A percentile compares a stretch with the other conserved stretches of the same genome.
These are phyloP conservation scores for Hypoxylon lienhwacheense DNA, from an alignment of 495 filamentous ascomycete species.

Conservation along the genomic window DNA sequence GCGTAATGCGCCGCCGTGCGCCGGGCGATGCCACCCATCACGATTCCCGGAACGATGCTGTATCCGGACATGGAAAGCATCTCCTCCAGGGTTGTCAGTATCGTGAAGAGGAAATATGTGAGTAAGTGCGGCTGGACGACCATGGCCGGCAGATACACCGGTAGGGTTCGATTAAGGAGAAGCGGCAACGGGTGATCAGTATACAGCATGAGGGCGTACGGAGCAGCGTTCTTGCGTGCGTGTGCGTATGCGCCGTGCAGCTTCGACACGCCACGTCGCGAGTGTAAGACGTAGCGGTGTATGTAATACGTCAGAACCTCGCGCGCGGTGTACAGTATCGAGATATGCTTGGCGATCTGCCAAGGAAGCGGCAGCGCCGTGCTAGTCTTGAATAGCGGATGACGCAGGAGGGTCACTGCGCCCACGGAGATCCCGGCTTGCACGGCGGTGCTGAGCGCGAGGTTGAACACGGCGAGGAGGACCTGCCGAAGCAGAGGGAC, in stretches of 20 bases:
- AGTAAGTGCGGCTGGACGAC: conserved; percentile 72
- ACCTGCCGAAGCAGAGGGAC: conserved; percentile 44
- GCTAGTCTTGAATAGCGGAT: conserved; percentile 48
- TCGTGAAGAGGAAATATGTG: conserved; percentile 72
- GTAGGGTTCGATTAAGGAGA: conserved; percentile 68
- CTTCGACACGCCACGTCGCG: conserved; percentile 25
- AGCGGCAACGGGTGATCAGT: conserved; percentile 79
- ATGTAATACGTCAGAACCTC: conserved; percentile 69
- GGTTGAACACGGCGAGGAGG: conserved; percentile 65
- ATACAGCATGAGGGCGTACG: conserved; percentile 65
- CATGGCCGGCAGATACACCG: conserved; percentile 70
- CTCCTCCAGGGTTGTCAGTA: conserved; percentile 73
- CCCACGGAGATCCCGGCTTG: conserved; percentile 57
- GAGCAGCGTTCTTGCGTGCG: conserved; percentile 48
- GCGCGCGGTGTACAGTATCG: conserved; percentile 56
- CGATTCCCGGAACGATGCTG: conserved; percentile 68
- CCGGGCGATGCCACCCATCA: conserved; percentile 73
- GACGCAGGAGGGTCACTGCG: conserved; percentile 32
- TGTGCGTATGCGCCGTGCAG: conserved; percentile 71
- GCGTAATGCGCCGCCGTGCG: conserved; percentile 70
- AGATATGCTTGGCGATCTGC: conserved; percentile 64
- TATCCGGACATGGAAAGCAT: conserved; percentile 79
- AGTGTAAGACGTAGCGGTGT: conserved; percentile 73
- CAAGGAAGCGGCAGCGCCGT: conserved; percentile 50
- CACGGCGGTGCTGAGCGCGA: conserved; percentile 56